Evolutionary conservation across 192 early-diverging fungal genomes (phyloP).

Genomic region (Backusella morwellensis): DNA sequence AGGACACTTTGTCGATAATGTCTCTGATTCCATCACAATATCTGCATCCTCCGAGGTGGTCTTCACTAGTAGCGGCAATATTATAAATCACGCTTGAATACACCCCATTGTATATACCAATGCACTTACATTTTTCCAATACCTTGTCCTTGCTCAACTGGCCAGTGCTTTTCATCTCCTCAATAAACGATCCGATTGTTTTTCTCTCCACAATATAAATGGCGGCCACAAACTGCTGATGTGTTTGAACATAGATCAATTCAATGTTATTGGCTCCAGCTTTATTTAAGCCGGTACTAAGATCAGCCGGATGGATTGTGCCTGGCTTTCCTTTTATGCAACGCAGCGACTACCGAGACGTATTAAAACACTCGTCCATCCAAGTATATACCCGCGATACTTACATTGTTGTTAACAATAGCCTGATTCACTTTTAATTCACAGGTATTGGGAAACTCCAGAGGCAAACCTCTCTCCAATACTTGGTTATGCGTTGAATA

Average conservation of each 20-base stretch:
- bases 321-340: slow-evolving; percentile 57
- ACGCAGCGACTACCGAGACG: slow-evolving; percentile 35
- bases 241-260: not conserved
- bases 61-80: slow-evolving; percentile 24
- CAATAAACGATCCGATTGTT: slow-evolving; percentile 40
- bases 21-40: slow-evolving; percentile 58
- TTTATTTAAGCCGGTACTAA: slow-evolving; percentile 39
- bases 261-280: not conserved
- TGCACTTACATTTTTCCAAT: slow-evolving; percentile 40
- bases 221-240: slow-evolving; percentile 43
- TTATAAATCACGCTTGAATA: not conserved
- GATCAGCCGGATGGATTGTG: slow-evolving; percentile 57
- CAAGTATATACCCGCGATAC: not conserved
- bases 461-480: not conserved
- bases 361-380: not conserved
- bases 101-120: not conserved
- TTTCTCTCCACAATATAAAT: slow-evolving; percentile 42
- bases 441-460: slow-evolving; percentile 12
- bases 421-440: slow-evolving; percentile 4
- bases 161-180: slow-evolving; percentile 36
- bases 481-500: not conserved
- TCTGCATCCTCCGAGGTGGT: slow-evolving; percentile 58
- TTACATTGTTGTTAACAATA: not conserved
- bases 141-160: slow-evolving; percentile 45
- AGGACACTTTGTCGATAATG: slow-evolving; percentile 72